A percentile compares a stretch with the other conserved stretches of the same genome.
These are phyloP conservation scores for Chrysanthemum seticuspe DNA, from an alignment of 129 eudicot genomes.

Conservation along the genomic window DNA sequence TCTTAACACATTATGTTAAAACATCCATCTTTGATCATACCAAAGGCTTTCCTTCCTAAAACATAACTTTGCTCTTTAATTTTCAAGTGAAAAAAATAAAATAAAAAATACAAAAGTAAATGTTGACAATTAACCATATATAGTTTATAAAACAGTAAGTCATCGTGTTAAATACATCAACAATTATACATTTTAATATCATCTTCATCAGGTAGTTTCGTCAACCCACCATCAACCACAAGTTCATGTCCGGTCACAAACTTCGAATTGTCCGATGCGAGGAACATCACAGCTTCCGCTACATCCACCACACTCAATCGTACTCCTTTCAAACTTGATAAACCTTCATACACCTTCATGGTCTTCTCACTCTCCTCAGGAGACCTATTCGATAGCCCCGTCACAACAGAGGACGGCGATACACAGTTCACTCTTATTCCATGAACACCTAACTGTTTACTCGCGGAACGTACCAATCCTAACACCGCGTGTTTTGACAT, in stretches of 20 bases:
- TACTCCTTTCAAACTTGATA: constrained; percentile 26
- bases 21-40: too few species aligned
- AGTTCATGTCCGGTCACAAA: constrained; percentile 37
- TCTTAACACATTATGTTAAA: too few species aligned
- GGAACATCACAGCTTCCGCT: constrained; percentile 35
- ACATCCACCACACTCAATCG: constrained; percentile 17
- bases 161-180: constrained; percentile 1
- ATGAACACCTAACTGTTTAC: constrained; percentile 34
- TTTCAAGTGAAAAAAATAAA: too few species aligned
- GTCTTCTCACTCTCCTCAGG: constrained; percentile 20
- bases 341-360: constrained; percentile 16
- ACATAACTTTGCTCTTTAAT: too few species aligned
- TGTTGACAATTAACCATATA: too few species aligned
- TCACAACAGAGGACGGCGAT: constrained; percentile 35
- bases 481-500: constrained; percentile 38
- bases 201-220: constrained; percentile 30
- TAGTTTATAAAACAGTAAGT: too few species aligned
- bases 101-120: too few species aligned
- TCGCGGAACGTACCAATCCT: constrained; percentile 36
- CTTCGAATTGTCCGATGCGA: constrained; percentile 22
- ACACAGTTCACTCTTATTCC: constrained; percentile 43
- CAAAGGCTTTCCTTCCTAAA: too few species aligned
- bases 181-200: constrained; percentile 9
- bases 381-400: constrained; percentile 20
- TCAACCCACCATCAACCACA: constrained; percentile 35